phyloP scores from a whole-genome alignment of 257 asterid genomes.

The Fraxinus cuspidata region DNA sequence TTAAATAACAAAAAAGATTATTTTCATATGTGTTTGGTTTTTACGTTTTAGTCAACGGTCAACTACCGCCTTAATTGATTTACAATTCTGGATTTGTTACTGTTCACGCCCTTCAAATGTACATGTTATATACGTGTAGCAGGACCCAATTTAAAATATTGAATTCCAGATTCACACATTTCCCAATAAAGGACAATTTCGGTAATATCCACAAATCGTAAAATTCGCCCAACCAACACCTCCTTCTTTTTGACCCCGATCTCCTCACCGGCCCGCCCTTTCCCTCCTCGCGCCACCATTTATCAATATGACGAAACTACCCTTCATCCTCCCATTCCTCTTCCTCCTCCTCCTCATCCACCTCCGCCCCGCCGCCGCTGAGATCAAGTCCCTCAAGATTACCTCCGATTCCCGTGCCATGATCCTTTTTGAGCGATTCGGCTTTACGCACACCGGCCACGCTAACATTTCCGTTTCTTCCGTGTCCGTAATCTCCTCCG shows the following conservation, averaged over 20 bases:
- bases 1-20: too few species aligned
- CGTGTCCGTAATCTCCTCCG: constrained; percentile 64
- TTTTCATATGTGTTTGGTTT: too few species aligned
- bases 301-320: constrained; percentile 54
- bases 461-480: constrained; percentile 66
- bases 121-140: too few species aligned
- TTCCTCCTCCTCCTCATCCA: constrained; percentile 37
- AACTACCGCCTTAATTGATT: too few species aligned
- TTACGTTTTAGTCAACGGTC: too few species aligned
- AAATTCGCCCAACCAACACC: constrained; percentile 27
- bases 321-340: constrained; percentile 36
- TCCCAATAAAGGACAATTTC: constrained; percentile 27
- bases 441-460: constrained; percentile 94
- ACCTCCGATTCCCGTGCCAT: constrained; percentile 72
- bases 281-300: background rate
- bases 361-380: constrained; percentile 55
- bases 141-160: too few species aligned
- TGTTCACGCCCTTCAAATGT: too few species aligned
- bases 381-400: constrained; percentile 77
- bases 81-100: too few species aligned
- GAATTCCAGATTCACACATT: background rate
- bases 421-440: constrained; percentile 92
- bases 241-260: constrained; percentile 13
- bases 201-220: constrained; percentile 18
- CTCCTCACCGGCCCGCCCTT: background rate